Evolutionary conservation across 148 eudicot genomes (phyloP), one percentile per base, ranked within the genome.

Genomic region (Spergularia marina): DNA sequence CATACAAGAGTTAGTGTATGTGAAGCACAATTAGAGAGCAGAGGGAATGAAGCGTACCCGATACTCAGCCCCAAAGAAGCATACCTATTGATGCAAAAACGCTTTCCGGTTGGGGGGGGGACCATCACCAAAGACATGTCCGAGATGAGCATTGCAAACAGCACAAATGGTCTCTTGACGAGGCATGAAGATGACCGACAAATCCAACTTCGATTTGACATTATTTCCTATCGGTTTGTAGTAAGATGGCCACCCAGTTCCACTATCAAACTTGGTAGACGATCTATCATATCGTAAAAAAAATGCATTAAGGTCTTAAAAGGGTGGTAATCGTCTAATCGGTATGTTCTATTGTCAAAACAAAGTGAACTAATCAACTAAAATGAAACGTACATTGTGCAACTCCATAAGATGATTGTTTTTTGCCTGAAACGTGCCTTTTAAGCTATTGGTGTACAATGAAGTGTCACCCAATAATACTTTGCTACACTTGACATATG

Each of bases 201-300:
- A 51, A 77, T 93, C 98, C 63, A 93, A 53, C 82, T 93, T 91
- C 12, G 97, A 81, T 83, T 88, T 93, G 72, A 91, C 98, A 77
- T 91, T 93, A 83, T 84, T 77, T 61, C 94, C 97, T 23, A 91
- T 75, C 2, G 91, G 88, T 76, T 86, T 74, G 68, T 91, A 91
- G 68, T 93, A 93, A 0, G 98, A 93, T 25, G 98, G 98, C 98
- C 98, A 93, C 40, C 98, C 98, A 18, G 98, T 93, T 53, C 98
- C 98, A 41, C 98, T 93, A 56, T 93, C 97, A 55, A 93, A 93
- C 78, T 93, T 93, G 49, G 98, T 91, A 7, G 92, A 84, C 74
- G 98, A 93, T 74, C 98, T 93, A 78, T 10, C 17, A 70, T 34
- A 70, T 7, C 36, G 54, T 44, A 44, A 44, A 8, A 70, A 70